Percentiles rank a stretch among this genome's conserved stretches.
phyloP scores from a whole-genome alignment of 352 stramenopile species.

The Pythium sukuiense region DNA sequence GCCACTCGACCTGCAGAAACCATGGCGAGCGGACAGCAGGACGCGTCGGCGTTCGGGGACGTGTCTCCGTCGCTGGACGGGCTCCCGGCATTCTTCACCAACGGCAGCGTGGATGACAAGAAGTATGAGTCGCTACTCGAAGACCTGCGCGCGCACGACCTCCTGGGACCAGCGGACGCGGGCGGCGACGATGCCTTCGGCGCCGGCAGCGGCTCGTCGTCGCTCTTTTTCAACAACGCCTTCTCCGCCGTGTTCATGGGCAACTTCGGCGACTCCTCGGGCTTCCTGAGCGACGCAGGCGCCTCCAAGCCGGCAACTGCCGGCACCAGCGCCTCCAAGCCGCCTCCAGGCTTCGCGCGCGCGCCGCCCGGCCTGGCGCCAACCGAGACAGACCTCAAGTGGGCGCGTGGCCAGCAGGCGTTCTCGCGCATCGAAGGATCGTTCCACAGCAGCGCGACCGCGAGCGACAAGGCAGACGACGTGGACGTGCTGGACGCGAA shows the following conservation, averaged over 20 bases:
- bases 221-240: slow-evolving; percentile 84
- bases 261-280: slow-evolving; percentile 55
- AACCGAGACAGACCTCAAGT: slow-evolving; percentile 73
- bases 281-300: slow-evolving; percentile 12
- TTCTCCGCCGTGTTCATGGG: slow-evolving; percentile 86
- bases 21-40: slow-evolving; percentile 15
- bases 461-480: slow-evolving; percentile 35
- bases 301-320: not conserved
- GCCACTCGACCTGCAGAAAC: not conserved
- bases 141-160: slow-evolving; percentile 81
- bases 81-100: slow-evolving; percentile 79
- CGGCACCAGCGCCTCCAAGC: slow-evolving; percentile 20
- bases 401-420: slow-evolving; percentile 71
- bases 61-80: slow-evolving; percentile 43
- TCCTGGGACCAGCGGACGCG: slow-evolving; percentile 66
- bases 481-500: slow-evolving; percentile 62
- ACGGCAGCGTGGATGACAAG: slow-evolving; percentile 75
- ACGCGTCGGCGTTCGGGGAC: slow-evolving; percentile 34
- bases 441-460: slow-evolving; percentile 31
- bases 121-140: slow-evolving; percentile 88
- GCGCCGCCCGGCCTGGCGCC: slow-evolving; percentile 54
- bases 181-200: slow-evolving; percentile 19
- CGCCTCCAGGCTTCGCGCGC: slow-evolving; percentile 55
- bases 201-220: slow-evolving; percentile 42
- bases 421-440: slow-evolving; percentile 65